Base-by-base conservation (phyloP, 2,329 filamentous ascomycete species). In the Colletotrichum destructivum region DNA sequence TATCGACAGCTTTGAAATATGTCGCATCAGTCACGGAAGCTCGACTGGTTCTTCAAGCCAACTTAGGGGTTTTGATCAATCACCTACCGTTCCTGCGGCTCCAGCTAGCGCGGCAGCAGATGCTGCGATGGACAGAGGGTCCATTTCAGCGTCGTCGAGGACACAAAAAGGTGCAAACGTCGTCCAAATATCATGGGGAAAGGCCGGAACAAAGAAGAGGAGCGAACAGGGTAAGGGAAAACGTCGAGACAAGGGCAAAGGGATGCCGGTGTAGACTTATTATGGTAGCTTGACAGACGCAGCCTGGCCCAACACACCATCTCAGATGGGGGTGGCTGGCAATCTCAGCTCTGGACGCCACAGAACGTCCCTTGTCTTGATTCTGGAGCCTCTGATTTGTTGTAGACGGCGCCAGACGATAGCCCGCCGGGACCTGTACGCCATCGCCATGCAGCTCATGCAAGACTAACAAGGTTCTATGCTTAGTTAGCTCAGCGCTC, bases 71-170 rank as follows among this genome's bases (percentile, higher is more conserved):
- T 13, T 15, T 5, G 4, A 47, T 42, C 18, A 15, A 54, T 15
- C 9, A 65, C 62, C 21, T 54, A 57, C 62, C 15, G 18, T 49
- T 38, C 23, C 42, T 6, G 62, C 42, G 5, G 51, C 38, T 26
- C n/a, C 52, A 12, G 52, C 62, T n/a, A 65, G 38, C 12, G 31
- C 52, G 12, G 51, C 52, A 38, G 62, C 62, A 46, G 62, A 56
- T 18, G 62, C 62, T 38, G 62, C 62, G 15, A 57, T 65, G 5
- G 52, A 56, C 40, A 65, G 42, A 38, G 62, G 52, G 26, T 65
- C 62, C 62, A 57, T 65, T 18, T 16, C 42, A 26, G 23, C 44
- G 42, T 61, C 16, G 18, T 4, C 16, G 16, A 35, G 46, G 57
- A 38, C 42, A 35, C 42, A 6, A 12, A 46, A 49, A 49, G 49